These are phyloP conservation scores for Arachnomyces sp. DNA, from an alignment of 2,329 filamentous ascomycete genomes.

Conservation along the genomic window DNA sequence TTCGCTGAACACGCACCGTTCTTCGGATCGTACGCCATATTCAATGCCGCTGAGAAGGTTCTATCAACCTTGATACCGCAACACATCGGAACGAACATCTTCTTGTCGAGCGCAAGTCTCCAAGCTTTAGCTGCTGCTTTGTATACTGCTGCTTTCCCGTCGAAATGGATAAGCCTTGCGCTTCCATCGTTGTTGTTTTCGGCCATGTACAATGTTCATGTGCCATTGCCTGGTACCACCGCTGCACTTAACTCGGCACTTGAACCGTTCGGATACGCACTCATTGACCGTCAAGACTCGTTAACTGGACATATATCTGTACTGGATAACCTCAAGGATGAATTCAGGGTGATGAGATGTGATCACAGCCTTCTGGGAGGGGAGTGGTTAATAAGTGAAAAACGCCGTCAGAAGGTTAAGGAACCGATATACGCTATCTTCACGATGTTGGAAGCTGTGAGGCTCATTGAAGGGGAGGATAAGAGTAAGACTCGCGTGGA, in stretches of 20 bases:
- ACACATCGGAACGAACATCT: slow-evolving; percentile 52
- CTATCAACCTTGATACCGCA: slow-evolving; percentile 34
- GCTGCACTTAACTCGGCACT: slow-evolving; percentile 59
- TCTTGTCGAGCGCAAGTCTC: slow-evolving; percentile 63
- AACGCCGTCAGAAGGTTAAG: slow-evolving; percentile 49
- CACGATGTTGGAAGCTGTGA: slow-evolving; percentile 84
- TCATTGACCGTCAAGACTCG: slow-evolving; percentile 77
- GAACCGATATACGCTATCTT: slow-evolving; percentile 97
- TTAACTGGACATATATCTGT: slow-evolving; percentile 89
- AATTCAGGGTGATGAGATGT: slow-evolving; percentile 77
- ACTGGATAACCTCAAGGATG: slow-evolving; percentile 61
- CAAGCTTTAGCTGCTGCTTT: slow-evolving; percentile 58
- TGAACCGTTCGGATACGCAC: slow-evolving; percentile 56
- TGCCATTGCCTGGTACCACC: slow-evolving; percentile 54
- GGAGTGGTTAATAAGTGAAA: slow-evolving; percentile 60
- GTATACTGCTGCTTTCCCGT: slow-evolving; percentile 61
- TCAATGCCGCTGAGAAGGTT: slow-evolving; percentile 42
- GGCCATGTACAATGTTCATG: slow-evolving; percentile 63
- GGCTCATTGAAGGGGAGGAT: slow-evolving; percentile 58
- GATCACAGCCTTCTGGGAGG: slow-evolving; percentile 92
- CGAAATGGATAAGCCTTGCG: slow-evolving; percentile 56
- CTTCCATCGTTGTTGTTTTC: slow-evolving; percentile 61
- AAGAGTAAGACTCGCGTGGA: slow-evolving; percentile 39
- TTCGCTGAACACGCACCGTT: slow-evolving; percentile 58
- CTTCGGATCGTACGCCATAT: slow-evolving; percentile 57